Conservation (phyloP, 2,329 filamentous ascomycete species). For the Neobulgaria alba region DNA sequence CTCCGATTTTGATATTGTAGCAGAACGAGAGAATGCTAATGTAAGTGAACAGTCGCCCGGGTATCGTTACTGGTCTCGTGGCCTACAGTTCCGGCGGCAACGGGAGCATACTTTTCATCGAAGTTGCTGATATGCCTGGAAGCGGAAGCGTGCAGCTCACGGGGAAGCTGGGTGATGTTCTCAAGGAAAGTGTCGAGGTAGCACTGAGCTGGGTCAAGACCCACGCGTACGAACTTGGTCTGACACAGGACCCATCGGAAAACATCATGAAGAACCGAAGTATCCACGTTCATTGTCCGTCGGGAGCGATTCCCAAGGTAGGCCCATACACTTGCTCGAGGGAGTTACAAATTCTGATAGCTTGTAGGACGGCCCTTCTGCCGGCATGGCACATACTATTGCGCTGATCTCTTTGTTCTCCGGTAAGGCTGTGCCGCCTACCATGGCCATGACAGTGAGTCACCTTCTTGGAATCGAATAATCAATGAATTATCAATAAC, state of each 20-base stretch:
- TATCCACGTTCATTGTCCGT: slow-evolving; percentile 93
- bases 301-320: slow-evolving; percentile 91
- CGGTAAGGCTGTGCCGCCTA: slow-evolving; percentile 76
- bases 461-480: background rate
- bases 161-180: slow-evolving; percentile 89
- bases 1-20: slow-evolving; percentile 7
- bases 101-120: slow-evolving; percentile 95
- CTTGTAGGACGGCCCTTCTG: slow-evolving; percentile 68
- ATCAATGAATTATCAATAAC: background rate
- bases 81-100: slow-evolving; percentile 90
- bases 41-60: slow-evolving; percentile 52
- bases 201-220: slow-evolving; percentile 96
- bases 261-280: slow-evolving; percentile 95
- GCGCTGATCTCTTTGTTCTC: slow-evolving; percentile 87
- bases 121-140: slow-evolving; percentile 95
- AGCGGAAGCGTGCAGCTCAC: slow-evolving; percentile 88
- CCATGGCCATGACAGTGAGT: slow-evolving; percentile 86
- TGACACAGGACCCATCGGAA: slow-evolving; percentile 70
- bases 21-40: slow-evolving; percentile 14
- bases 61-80: slow-evolving; percentile 91
- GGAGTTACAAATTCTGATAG: background rate
- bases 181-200: slow-evolving; percentile 96
- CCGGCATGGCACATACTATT: slow-evolving; percentile 88
- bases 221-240: slow-evolving; percentile 82
- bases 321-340: slow-evolving; percentile 37